Conservation (phyloP, 2,329 filamentous ascomycete genomes). For the Scytalidium lignicola region DNA sequence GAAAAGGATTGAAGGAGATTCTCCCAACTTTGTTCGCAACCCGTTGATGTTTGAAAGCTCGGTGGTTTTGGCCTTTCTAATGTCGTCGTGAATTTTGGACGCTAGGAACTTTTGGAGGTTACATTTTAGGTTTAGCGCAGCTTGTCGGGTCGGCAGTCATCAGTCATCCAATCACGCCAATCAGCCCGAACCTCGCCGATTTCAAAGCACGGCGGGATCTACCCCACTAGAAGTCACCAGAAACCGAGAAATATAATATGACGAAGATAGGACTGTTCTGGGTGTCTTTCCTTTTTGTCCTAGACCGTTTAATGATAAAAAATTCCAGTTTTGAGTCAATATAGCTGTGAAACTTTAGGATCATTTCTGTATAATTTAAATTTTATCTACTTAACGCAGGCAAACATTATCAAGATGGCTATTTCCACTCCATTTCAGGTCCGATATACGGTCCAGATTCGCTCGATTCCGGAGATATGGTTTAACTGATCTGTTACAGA, state of each 20-base stretch:
- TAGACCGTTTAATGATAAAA: background rate
- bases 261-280: background rate
- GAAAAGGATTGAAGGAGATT: no score
- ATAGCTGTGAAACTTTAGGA: background rate
- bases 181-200: conserved; percentile 13
- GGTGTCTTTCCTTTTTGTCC: background rate
- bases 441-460: conserved; percentile 1
- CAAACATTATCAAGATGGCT: conserved; percentile 17
- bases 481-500: conserved; percentile 46
- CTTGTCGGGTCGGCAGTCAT: background rate
- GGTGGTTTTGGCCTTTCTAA: background rate
- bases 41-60: no score
- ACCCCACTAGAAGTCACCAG: background rate
- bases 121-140: conserved; percentile 1
- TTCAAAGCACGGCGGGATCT: conserved; percentile 18
- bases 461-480: background rate
- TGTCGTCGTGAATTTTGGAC: conserved; percentile 12
- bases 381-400: background rate
- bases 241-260: background rate
- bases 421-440: conserved; percentile 31
- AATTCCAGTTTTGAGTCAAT: no score
- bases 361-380: no score
- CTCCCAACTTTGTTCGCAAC: no score
- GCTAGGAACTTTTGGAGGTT: conserved; percentile 10
- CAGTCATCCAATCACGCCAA: background rate